Percentiles rank a stretch among this genome's conserved stretches.
These are phyloP conservation scores for Graphilbum fragrans DNA, from an alignment of 2,329 filamentous ascomycete species.

Conservation along the genomic window DNA sequence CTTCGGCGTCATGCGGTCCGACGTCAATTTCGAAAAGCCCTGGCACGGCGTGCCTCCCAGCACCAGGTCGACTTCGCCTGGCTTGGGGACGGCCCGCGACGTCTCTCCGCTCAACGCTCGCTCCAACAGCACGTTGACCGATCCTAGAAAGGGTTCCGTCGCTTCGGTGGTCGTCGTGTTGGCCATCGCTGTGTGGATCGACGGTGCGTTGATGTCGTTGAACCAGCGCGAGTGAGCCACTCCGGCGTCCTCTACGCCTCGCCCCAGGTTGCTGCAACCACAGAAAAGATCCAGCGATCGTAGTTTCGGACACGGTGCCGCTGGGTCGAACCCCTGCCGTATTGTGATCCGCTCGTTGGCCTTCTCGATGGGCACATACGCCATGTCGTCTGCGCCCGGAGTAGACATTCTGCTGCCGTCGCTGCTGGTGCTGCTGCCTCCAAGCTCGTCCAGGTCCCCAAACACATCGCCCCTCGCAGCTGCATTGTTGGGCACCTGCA, in stretches of 20 bases:
- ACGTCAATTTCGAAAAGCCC: slow-evolving; percentile 58
- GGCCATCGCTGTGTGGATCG: slow-evolving; percentile 63
- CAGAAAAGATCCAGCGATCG: slow-evolving; percentile 62
- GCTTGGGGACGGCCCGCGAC: slow-evolving; percentile 34
- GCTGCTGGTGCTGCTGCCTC: background rate
- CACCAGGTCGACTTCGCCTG: slow-evolving; percentile 57
- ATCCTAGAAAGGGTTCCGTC: slow-evolving; percentile 52
- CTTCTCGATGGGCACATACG: slow-evolving; percentile 3
- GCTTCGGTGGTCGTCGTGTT: slow-evolving; percentile 34
- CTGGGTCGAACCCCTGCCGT: slow-evolving; percentile 43
- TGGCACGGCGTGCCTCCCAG: slow-evolving; percentile 67
- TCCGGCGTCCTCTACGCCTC: slow-evolving; percentile 62
- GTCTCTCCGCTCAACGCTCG: slow-evolving; percentile 39
- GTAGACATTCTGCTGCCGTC: too few species aligned
- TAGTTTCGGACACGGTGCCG: slow-evolving; percentile 24
- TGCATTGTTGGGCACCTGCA: background rate
- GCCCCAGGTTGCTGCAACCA: slow-evolving; percentile 65
- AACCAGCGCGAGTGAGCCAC: slow-evolving; percentile 53
- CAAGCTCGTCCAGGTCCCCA: too few species aligned
- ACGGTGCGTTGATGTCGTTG: slow-evolving; percentile 51
- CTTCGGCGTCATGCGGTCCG: slow-evolving; percentile 35
- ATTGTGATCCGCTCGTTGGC: slow-evolving; percentile 15
- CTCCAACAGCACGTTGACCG: slow-evolving; percentile 55
- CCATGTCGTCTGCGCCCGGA: too few species aligned
- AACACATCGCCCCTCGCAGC: too few species aligned